phyloP scores from a whole-genome alignment of 1,284 basidiomycete genomes.

The Cryptococcus sp. region DNA sequence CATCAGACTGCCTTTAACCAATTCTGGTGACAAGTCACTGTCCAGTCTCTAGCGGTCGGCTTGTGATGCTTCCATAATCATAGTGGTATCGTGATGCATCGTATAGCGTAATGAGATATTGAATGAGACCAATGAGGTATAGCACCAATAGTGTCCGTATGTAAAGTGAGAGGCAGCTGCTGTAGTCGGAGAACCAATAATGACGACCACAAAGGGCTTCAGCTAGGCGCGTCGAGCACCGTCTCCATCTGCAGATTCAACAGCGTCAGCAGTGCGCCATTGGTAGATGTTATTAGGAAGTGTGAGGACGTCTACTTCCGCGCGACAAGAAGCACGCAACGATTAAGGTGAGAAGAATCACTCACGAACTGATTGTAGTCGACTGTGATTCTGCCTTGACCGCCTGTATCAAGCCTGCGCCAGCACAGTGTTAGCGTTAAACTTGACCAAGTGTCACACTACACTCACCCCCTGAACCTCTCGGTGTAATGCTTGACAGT shows the following conservation, averaged over 20 bases:
- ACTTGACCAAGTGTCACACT: not conserved
- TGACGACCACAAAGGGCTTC: not conserved
- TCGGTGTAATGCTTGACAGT: constrained; percentile 56
- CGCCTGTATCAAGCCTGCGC: constrained; percentile 38
- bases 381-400: constrained; percentile 43
- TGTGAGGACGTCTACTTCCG: not conserved
- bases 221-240: constrained; percentile 45
- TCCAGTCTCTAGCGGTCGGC: too few species aligned
- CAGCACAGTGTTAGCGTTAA: too few species aligned
- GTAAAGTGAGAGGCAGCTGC: too few species aligned
- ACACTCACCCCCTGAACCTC: constrained; percentile 45
- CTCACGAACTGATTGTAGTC: constrained; percentile 53
- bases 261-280: not conserved
- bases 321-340: not conserved
- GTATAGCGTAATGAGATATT: too few species aligned
- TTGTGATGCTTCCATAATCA: too few species aligned
- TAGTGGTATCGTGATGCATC: too few species aligned
- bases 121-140: too few species aligned
- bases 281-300: not conserved
- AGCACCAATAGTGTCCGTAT: too few species aligned
- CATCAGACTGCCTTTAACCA: too few species aligned
- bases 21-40: too few species aligned
- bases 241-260: constrained; percentile 43
- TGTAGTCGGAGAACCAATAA: too few species aligned
- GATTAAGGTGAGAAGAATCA: not conserved